Evolutionary conservation across 2,329 filamentous ascomycete genomes (phyloP).

Genomic region (Colletotrichum falcatum): DNA sequence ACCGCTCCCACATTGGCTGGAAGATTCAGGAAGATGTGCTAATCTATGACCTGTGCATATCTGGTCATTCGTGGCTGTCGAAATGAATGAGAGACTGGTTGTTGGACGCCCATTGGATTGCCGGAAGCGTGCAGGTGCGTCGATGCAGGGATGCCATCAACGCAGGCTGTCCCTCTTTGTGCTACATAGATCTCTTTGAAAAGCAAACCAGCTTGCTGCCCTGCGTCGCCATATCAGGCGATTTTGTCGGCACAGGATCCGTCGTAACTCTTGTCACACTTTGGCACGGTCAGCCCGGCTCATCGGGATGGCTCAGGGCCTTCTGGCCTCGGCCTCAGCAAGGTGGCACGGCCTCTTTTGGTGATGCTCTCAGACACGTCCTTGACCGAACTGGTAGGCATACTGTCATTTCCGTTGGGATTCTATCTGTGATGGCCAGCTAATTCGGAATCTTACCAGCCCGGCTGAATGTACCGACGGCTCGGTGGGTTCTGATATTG

Average conservation of each 20-base stretch:
- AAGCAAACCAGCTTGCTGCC: not conserved
- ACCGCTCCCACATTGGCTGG: not conserved
- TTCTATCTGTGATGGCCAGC: fast-evolving
- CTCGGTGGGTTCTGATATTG: conserved; percentile 10
- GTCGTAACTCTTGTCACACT: conserved; percentile 5
- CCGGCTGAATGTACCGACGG: not conserved
- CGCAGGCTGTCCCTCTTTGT: not conserved
- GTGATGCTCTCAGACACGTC: too few relatives aligned
- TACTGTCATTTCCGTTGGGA: not conserved
- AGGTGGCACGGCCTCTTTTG: not conserved
- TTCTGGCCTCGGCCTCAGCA: too few relatives aligned
- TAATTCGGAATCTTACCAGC: too few relatives aligned
- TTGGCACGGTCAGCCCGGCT: not conserved
- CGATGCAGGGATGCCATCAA: conserved; percentile 28
- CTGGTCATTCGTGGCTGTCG: not conserved
- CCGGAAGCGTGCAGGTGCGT: conserved; percentile 31
- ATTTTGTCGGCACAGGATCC: conserved; percentile 3
- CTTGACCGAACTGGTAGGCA: not conserved
- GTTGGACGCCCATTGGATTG: not conserved
- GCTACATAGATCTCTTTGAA: not conserved
- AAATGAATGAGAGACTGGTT: not conserved
- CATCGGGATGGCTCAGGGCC: not conserved
- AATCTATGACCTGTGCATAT: too few relatives aligned
- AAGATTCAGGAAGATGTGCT: not conserved
- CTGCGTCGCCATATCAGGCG: not conserved